phyloP scores from a whole-genome alignment of 2,329 filamentous ascomycete genomes.

The Corniculantispora saksenae region DNA sequence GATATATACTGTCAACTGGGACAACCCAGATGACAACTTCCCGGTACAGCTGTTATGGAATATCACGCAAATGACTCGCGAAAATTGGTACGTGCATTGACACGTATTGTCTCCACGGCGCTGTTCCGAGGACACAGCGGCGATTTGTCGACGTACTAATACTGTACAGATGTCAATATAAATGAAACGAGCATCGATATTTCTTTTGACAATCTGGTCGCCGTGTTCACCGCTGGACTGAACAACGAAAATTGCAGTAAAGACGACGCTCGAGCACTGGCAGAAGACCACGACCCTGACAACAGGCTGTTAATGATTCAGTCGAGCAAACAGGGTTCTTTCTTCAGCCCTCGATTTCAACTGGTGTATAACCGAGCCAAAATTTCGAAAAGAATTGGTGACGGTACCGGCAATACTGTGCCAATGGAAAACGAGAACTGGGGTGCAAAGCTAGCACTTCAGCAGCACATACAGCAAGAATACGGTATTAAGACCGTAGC shows the following conservation, averaged over 20 bases:
- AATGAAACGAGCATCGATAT: neutral
- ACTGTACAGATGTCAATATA: no score
- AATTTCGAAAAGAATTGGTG: neutral
- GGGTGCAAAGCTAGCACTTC: neutral
- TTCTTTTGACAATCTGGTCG: neutral
- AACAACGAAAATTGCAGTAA: neutral
- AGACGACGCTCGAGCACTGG: neutral
- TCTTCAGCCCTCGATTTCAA: neutral
- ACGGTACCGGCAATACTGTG: neutral
- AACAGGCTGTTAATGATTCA: neutral
- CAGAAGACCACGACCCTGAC: neutral
- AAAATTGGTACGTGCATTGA: neutral
- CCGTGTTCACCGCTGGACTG: neutral
- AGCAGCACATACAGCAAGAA: neutral
- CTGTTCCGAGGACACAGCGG: no score
- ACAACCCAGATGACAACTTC: neutral
- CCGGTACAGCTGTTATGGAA: neutral
- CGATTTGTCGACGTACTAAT: no score
- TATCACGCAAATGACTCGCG: neutral
- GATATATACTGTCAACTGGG: neutral
- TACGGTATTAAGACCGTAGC: neutral
- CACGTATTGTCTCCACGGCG: neutral
- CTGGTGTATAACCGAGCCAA: neutral
- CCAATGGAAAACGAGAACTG: neutral
- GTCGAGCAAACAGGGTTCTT: neutral